Percentiles rank a stretch among this genome's conserved stretches.
These are phyloP conservation scores for Boletus edulis DNA, from an alignment of 768 basidiomycete genomes.

Conservation along the genomic window DNA sequence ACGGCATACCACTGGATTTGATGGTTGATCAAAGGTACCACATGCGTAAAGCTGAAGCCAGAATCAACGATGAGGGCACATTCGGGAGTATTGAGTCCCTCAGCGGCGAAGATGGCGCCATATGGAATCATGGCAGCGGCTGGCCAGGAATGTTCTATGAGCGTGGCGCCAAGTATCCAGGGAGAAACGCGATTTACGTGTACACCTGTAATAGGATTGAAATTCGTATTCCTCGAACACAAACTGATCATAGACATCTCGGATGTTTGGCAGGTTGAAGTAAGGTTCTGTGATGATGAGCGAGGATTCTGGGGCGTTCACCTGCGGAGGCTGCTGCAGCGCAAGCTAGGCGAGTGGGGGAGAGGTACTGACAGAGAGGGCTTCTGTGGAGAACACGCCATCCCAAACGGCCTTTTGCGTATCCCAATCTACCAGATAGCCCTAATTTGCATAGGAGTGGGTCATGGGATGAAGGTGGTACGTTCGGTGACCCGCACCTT, in stretches of 20 bases:
- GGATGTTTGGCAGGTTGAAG: slow-evolving; percentile 89
- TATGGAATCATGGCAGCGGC: slow-evolving; percentile 79
- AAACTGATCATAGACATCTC: slow-evolving; percentile 92
- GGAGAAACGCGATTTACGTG: slow-evolving; percentile 55
- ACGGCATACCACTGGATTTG: slow-evolving; percentile 77
- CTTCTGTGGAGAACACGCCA: slow-evolving; percentile 73
- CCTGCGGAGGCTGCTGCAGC: slow-evolving; percentile 39
- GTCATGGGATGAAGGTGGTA: not conserved
- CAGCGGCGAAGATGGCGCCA: slow-evolving; percentile 63
- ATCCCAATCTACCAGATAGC: slow-evolving; percentile 93
- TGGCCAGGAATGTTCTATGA: slow-evolving; percentile 33
- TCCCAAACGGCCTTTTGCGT: slow-evolving; percentile 95
- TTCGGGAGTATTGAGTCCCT: slow-evolving; percentile 56
- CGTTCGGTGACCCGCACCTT: slow-evolving; percentile 47
- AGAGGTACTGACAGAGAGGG: slow-evolving; percentile 52
- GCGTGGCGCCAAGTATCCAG: slow-evolving; percentile 20
- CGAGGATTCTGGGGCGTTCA: slow-evolving; percentile 69
- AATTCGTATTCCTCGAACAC: slow-evolving; percentile 98
- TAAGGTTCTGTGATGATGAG: slow-evolving; percentile 92
- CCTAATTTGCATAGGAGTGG: slow-evolving; percentile 48
- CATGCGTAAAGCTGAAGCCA: slow-evolving; percentile 93
- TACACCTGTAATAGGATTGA: slow-evolving; percentile 71
- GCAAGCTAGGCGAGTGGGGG: not conserved
- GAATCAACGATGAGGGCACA: slow-evolving; percentile 84
- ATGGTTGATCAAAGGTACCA: slow-evolving; percentile 78